phyloP scores from a whole-genome alignment of 176 grass and related monocot species.

The Avena sativa region DNA sequence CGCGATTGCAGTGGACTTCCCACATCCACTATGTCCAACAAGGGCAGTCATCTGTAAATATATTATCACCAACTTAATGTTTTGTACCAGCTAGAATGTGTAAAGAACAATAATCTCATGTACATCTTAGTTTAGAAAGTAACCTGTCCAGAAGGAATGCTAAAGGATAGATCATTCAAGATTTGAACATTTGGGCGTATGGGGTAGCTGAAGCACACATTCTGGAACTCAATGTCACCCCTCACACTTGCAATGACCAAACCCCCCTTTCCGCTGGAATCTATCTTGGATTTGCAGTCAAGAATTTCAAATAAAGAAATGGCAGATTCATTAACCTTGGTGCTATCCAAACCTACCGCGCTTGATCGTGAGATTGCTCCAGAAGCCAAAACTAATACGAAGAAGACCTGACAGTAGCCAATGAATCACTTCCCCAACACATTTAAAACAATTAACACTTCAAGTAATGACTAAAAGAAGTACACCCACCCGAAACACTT shows the following conservation, averaged over 20 bases:
- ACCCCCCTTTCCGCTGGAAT: constrained; percentile 67
- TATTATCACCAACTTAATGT: constrained; percentile 1
- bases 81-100: not conserved
- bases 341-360: constrained; percentile 59
- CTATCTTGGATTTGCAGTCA: constrained; percentile 69
- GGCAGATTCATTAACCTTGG: constrained; percentile 66
- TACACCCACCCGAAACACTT: constrained; percentile 78
- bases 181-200: constrained; percentile 63
- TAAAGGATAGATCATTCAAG: constrained; percentile 65
- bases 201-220: constrained; percentile 71
- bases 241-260: constrained; percentile 41
- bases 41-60: constrained; percentile 64
- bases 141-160: constrained; percentile 80
- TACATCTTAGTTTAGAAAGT: not conserved
- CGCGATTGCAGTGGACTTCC: constrained; percentile 70
- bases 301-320: constrained; percentile 75
- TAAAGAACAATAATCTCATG: constrained; percentile 1
- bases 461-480: not conserved
- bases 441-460: not conserved
- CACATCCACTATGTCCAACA: constrained; percentile 81
- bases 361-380: constrained; percentile 63
- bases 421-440: not conserved
- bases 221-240: constrained; percentile 71
- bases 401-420: constrained; percentile 43
- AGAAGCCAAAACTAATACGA: constrained; percentile 66